phyloP scores from a whole-genome alignment of 148 eudicot species.

The Chenopodium berlandieri region DNA sequence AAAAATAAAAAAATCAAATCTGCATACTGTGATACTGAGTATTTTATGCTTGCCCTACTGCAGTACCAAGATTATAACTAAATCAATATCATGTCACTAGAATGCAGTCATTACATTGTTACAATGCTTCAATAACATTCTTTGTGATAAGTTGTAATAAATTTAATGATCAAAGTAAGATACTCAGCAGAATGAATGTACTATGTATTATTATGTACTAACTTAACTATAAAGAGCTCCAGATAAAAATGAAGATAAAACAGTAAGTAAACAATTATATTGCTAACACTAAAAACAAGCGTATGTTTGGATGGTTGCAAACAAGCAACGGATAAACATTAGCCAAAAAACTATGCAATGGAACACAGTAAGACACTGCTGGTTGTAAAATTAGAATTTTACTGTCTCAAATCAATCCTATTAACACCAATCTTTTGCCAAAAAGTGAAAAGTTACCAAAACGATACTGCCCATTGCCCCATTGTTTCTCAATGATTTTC shows the following conservation, averaged over 20 bases:
- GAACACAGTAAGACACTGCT: not conserved
- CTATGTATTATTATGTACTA: too few relatives aligned
- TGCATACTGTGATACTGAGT: not conserved
- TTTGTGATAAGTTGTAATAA: too few relatives aligned
- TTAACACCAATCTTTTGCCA: not conserved
- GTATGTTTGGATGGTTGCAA: not conserved
- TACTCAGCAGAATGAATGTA: too few relatives aligned
- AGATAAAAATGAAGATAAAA: not conserved
- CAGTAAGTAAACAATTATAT: not conserved
- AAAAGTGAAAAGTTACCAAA: too few relatives aligned
- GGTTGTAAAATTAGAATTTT: not conserved
- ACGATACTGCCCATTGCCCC: too few relatives aligned
- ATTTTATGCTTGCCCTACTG: not conserved
- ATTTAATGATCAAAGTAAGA: too few relatives aligned
- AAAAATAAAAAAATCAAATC: too few relatives aligned
- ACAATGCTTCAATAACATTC: not conserved
- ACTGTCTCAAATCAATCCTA: not conserved
- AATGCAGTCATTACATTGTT: too few relatives aligned
- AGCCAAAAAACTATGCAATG: not conserved
- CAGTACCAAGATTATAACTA: not conserved
- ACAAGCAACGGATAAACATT: not conserved
- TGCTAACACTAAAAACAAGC: not conserved
- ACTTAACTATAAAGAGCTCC: too few relatives aligned
- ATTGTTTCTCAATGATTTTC: too few relatives aligned
- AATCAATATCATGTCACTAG: not conserved